Conservation (phyloP, 2,329 filamentous ascomycete genomes). For the Aaosphaeria arxii region DNA sequence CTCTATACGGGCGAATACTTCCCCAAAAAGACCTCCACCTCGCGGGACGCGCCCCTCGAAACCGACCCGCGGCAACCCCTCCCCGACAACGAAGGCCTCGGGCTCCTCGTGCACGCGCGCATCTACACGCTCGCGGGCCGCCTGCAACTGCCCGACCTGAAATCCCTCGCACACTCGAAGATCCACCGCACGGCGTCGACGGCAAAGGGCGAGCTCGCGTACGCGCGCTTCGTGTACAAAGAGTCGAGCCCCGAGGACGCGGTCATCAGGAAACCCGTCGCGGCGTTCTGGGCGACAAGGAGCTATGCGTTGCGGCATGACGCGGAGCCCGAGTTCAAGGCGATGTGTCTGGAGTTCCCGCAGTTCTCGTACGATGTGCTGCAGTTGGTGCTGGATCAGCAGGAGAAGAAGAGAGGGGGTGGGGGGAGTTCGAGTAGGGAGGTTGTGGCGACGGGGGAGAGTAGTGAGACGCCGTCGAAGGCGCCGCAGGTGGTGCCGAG, state of each 20-base stretch:
- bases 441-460: constrained; percentile 5
- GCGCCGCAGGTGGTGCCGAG: constrained; percentile 39
- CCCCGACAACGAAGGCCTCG: constrained; percentile 74
- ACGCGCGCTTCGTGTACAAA: constrained; percentile 86
- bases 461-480: constrained; percentile 15
- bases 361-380: constrained; percentile 93
- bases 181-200: constrained; percentile 89
- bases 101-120: constrained; percentile 83
- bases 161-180: constrained; percentile 77
- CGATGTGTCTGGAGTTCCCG: constrained; percentile 82
- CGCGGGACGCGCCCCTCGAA: constrained; percentile 67
- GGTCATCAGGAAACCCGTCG: constrained; percentile 76
- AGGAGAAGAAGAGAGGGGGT: constrained; percentile 42
- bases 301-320: constrained; percentile 80
- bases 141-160: constrained; percentile 64
- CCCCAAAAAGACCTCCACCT: constrained; percentile 58
- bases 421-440: constrained; percentile 1
- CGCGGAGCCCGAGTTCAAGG: constrained; percentile 80
- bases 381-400: constrained; percentile 56
- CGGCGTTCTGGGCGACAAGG: constrained; percentile 84
- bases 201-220: constrained; percentile 84
- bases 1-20: constrained; percentile 88
- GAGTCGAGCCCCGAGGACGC: constrained; percentile 68
- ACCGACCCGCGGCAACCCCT: constrained; percentile 61
- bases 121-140: constrained; percentile 87